These are phyloP conservation scores for Vitis hybrid DNA, from an alignment of 177 flowering plant genomes.

Conservation along the genomic window DNA sequence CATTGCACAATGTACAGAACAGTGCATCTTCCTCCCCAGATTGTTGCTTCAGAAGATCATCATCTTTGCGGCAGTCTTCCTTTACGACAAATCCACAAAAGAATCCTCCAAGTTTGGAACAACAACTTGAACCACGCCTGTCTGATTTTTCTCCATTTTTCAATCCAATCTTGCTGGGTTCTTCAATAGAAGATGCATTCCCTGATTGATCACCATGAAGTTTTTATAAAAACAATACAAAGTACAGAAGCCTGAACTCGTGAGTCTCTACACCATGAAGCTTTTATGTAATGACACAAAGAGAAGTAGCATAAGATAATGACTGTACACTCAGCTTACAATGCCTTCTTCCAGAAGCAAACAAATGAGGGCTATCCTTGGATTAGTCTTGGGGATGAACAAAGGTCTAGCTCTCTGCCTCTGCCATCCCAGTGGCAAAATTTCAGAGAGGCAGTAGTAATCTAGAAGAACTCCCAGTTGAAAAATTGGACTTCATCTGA, in stretches of 20 bases:
- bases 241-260: neutral
- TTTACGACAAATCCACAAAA: slow-evolving; percentile 64
- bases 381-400: neutral
- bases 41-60: slow-evolving; percentile 44
- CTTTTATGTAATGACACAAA: neutral
- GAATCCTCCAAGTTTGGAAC: slow-evolving; percentile 51
- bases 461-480: neutral
- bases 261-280: too few species aligned
- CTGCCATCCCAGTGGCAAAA: neutral
- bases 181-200: slow-evolving; percentile 46
- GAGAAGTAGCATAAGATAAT: neutral
- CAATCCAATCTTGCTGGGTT: slow-evolving; percentile 42
- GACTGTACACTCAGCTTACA: neutral
- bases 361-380: neutral
- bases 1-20: slow-evolving; percentile 94
- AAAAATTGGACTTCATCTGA: neutral
- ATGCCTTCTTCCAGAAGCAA: neutral
- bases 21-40: slow-evolving; percentile 78
- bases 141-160: slow-evolving; percentile 36
- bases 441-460: neutral
- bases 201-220: slow-evolving; percentile 30
- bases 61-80: slow-evolving; percentile 82
- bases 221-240: slow-evolving; percentile 4
- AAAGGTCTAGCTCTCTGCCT: neutral
- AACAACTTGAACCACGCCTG: slow-evolving; percentile 36